phyloP scores from a whole-genome alignment of 306 rosid species.

The Aeschynomene evenia region DNA sequence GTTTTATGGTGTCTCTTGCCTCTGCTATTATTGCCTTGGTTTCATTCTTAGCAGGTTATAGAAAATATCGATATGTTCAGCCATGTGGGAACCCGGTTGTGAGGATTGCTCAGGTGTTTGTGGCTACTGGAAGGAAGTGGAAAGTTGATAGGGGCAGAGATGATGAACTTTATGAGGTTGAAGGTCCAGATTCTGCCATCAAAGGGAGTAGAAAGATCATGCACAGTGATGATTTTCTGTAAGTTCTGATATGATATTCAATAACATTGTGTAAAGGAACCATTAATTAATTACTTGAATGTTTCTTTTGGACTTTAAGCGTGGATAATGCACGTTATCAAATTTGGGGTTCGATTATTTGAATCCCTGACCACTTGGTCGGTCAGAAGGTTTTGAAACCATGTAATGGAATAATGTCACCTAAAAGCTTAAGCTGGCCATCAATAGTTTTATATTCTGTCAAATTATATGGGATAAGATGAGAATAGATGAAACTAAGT shows the following conservation, averaged over 20 bases:
- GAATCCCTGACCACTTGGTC: no score
- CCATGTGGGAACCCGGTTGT: slow-evolving; percentile 51
- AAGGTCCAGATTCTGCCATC: slow-evolving; percentile 51
- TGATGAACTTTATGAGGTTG: slow-evolving; percentile 46
- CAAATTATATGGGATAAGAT: not conserved
- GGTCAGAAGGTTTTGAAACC: no score
- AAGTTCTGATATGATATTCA: not conserved
- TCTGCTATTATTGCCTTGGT: slow-evolving; percentile 48
- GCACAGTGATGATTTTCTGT: slow-evolving; percentile 41
- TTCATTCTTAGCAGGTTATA: slow-evolving; percentile 35
- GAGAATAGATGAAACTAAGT: not conserved
- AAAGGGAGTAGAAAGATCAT: slow-evolving; percentile 59
- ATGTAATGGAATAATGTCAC: no score
- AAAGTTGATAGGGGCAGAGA: slow-evolving; percentile 15
- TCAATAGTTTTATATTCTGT: no score
- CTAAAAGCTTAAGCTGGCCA: no score
- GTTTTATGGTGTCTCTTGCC: slow-evolving; percentile 42
- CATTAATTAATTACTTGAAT: no score
- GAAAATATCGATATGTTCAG: slow-evolving; percentile 33
- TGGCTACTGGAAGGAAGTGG: slow-evolving; percentile 45
- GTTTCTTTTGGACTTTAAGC: no score
- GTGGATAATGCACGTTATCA: no score
- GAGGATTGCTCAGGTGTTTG: slow-evolving; percentile 49
- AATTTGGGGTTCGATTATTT: no score
- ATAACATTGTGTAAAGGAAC: no score